Evolutionary conservation across 441 rosid species (phyloP).

Genomic region (Metrosideros polymorpha): DNA sequence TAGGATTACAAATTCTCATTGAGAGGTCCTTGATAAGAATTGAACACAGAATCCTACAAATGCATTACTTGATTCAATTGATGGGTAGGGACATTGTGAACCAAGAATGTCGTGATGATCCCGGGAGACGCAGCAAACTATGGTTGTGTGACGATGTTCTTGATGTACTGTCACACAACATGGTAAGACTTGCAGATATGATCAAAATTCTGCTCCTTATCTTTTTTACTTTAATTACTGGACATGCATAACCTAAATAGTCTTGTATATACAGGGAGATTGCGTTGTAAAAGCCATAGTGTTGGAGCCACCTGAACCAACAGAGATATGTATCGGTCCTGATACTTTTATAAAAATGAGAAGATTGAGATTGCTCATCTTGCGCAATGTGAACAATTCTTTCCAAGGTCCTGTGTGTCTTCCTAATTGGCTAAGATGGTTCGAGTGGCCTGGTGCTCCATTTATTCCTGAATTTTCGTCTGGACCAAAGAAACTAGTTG

Average conservation of each 20-base stretch:
- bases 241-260: background rate
- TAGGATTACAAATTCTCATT: background rate
- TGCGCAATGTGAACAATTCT: background rate
- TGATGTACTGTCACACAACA: background rate
- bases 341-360: background rate
- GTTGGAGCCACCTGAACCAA: background rate
- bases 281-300: background rate
- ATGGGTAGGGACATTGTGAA: background rate
- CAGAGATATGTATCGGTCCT: background rate
- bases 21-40: background rate
- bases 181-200: background rate
- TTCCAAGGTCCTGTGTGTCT: background rate
- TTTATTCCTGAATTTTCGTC: background rate
- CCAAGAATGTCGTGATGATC: background rate
- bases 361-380: background rate
- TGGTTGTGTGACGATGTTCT: background rate
- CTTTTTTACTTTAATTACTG: background rate
- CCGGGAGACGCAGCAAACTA: background rate
- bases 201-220: background rate
- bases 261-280: background rate
- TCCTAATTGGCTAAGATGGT: background rate
- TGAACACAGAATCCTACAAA: background rate
- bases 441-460: background rate
- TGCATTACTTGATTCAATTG: background rate
- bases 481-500: background rate